Conservation (phyloP, 306 rosid species). For the Cicer pinnatifidum region DNA sequence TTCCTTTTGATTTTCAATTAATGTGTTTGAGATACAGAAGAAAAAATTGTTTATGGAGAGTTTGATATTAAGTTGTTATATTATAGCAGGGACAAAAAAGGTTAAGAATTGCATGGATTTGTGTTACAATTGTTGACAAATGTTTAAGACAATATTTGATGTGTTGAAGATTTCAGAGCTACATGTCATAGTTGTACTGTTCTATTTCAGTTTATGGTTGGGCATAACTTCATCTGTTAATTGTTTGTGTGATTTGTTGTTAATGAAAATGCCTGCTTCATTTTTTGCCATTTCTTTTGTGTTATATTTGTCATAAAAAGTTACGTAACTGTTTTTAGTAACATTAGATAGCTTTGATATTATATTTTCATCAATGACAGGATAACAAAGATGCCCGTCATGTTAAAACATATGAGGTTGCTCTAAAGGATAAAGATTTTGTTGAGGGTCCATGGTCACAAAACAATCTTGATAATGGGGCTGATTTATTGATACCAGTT, state of each 20-base stretch:
- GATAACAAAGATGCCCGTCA: conserved; percentile 98
- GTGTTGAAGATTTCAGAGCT: conserved; percentile 22
- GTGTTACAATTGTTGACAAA: conserved; percentile 8
- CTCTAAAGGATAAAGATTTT: conserved; percentile 95
- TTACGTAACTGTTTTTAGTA: background rate
- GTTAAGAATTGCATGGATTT: background rate
- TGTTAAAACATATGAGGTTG: conserved; percentile 95
- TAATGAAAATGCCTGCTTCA: conserved; percentile 6
- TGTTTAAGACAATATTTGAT: background rate
- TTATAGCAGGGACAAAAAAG: background rate
- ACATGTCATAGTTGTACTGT: conserved; percentile 26
- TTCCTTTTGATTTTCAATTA: background rate
- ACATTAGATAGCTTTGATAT: conserved; percentile 30
- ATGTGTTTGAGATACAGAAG: background rate
- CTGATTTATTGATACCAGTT: conserved; percentile 90
- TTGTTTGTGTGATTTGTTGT: conserved; percentile 1
- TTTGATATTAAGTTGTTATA: background rate
- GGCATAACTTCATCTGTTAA: background rate
- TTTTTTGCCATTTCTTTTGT: conserved; percentile 1
- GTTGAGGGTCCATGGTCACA: conserved; percentile 98
- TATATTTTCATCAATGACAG: conserved; percentile 55
- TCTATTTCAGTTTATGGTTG: conserved; percentile 24
- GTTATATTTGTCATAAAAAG: background rate
- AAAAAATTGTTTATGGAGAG: background rate
- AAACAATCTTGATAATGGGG: conserved; percentile 96